Evolutionary conservation across 192 early-diverging fungal species (phyloP), one percentile per base, ranked within the genome.

Genomic region (Podila clonocystis): DNA sequence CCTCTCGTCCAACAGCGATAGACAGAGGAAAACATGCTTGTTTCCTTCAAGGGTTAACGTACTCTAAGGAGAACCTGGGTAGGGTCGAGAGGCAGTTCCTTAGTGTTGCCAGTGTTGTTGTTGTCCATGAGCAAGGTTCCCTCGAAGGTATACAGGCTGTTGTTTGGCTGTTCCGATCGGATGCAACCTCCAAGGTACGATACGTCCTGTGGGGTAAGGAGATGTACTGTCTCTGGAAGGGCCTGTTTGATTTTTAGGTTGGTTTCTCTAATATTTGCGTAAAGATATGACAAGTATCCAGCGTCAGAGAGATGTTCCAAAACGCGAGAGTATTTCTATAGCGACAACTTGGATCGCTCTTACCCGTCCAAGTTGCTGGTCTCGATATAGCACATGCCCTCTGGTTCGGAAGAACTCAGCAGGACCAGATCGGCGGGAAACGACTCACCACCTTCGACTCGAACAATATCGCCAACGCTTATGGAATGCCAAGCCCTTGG

Each of bases 171-270:
- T 82, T 99, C 97, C 5, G 96, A 97, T 70, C 95, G 94, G 58
- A 99, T 88, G 20, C 92, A 83, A 9, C 95, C 95, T 30, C 82
- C 82, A 62, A 92, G 66, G 38, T 70, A 62, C 6, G 91, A 86
- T 19, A 91, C 89, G 5, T 94, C 91, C 1, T 87, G 83, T 3
- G 97, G 92, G 11, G 91, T 92, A 49, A 95, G 77, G 30, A 95
- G 34, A 50, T 86, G 82, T 2, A 93, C 87, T 4, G 97, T 99
- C 73, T 98, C 95, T 17, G 93, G 91, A 3, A 95, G 71, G 7
- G 92, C 96, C 84, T 99, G 98, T 72, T 97, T 96, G 67, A 99
- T 96, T 80, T 99, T 99, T 55, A 99, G 86, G 82, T 99, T 99
- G 22, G 96, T 97, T 84, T 99, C 98, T 62, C 98, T 93, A 68